A percentile compares a stretch with the other conserved stretches of the same genome.
phyloP scores from a whole-genome alignment of 768 basidiomycete species.

The Scleroderma citrinum region DNA sequence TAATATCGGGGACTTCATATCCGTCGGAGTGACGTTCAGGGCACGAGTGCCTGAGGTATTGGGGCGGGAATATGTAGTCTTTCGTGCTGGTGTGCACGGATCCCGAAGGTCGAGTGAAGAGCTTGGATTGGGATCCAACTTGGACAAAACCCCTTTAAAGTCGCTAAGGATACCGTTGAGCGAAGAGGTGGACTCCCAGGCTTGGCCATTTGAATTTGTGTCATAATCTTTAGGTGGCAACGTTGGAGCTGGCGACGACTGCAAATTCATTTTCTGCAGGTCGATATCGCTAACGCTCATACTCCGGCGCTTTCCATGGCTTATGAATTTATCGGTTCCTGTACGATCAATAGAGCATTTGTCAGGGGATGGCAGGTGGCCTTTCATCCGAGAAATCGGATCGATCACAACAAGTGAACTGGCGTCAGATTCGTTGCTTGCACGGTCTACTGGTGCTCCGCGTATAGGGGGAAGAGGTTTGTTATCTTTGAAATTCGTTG shows the following conservation, averaged over 20 bases:
- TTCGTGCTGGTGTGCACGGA: conserved; percentile 54
- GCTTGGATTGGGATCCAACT: conserved; percentile 51
- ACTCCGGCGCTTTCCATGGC: conserved; percentile 53
- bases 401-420: conserved; percentile 55
- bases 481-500: conserved; percentile 30
- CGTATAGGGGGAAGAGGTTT: conserved; percentile 66
- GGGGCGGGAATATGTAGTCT: conserved; percentile 30
- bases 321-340: conserved; percentile 23
- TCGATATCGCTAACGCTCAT: conserved; percentile 70
- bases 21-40: conserved; percentile 13
- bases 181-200: conserved; percentile 39
- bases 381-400: conserved; percentile 34
- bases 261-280: conserved; percentile 37
- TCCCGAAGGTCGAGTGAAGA: conserved; percentile 58
- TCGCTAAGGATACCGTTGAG: conserved; percentile 63
- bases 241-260: conserved; percentile 32
- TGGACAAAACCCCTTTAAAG: conserved; percentile 66
- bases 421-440: conserved; percentile 44
- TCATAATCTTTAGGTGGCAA: conserved; percentile 29
- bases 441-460: conserved; percentile 27
- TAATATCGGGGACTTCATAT: conserved; percentile 15
- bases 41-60: conserved; percentile 31
- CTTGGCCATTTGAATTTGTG: conserved; percentile 19
- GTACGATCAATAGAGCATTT: conserved; percentile 23
- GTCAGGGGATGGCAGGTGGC: conserved; percentile 27